These are phyloP conservation scores for Periconia macrospinosa DNA, from an alignment of 2,329 filamentous ascomycete genomes.

Conservation along the genomic window DNA sequence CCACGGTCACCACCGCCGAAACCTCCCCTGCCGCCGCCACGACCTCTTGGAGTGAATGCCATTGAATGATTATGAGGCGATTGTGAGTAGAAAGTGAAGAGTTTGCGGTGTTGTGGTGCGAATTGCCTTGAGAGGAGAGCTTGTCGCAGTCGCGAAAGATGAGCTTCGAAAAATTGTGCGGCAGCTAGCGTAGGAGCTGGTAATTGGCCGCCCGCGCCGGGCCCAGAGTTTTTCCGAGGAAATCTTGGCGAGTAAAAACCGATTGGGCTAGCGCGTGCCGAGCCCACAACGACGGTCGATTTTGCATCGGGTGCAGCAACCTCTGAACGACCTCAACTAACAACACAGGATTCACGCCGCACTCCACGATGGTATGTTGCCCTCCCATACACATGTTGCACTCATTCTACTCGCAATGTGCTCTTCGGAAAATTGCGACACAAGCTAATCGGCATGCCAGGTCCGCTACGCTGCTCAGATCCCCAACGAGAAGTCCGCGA, in stretches of 20 bases:
- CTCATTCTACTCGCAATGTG: conserved; percentile 2
- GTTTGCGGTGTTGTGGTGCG: background rate
- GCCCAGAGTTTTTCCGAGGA: conserved; percentile 1
- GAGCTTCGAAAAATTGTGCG: conserved; percentile 5
- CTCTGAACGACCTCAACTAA: conserved; percentile 29
- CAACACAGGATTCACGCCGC: conserved; percentile 39
- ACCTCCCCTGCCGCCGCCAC: conserved; percentile 29
- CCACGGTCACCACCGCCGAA: conserved; percentile 17
- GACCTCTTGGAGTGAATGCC: conserved; percentile 52
- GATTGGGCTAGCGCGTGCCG: conserved; percentile 3
- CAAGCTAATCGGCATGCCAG: conserved; percentile 31
- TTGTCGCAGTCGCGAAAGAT: background rate
- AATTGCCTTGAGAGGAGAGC: background rate
- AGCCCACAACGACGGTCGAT: conserved; percentile 27
- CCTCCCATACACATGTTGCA: conserved; percentile 30
- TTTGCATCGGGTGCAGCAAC: conserved; percentile 21
- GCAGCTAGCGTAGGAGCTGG: background rate
- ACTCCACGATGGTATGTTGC: conserved; percentile 23
- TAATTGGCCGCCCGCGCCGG: background rate
- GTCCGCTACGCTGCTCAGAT: conserved; percentile 45
- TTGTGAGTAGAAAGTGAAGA: background rate
- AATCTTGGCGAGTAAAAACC: conserved; percentile 1
- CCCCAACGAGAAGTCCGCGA: conserved; percentile 69
- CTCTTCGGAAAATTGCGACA: conserved; percentile 9
- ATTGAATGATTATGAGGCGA: conserved; percentile 24